These are phyloP conservation scores for Trametes polyzona DNA, from an alignment of 1,284 basidiomycete species.

Conservation along the genomic window DNA sequence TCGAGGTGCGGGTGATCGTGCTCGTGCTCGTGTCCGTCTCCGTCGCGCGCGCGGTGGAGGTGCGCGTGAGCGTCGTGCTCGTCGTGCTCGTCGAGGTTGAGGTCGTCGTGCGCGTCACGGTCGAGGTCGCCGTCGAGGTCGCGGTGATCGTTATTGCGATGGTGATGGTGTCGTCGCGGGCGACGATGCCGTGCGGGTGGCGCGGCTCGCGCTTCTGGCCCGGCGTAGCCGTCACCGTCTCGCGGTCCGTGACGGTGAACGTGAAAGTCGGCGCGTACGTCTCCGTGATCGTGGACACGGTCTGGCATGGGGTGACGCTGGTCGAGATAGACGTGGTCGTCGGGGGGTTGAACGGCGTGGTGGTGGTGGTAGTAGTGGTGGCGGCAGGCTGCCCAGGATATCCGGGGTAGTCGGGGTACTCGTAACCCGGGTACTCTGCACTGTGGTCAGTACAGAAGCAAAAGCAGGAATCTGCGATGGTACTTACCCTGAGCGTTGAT, in stretches of 20 bases:
- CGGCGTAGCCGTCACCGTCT: background rate
- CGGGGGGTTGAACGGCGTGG: background rate
- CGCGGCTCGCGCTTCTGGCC: background rate
- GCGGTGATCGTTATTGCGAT: background rate
- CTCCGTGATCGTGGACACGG: background rate
- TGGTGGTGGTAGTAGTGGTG: background rate
- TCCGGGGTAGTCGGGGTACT: background rate
- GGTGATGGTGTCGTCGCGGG: background rate
- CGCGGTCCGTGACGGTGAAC: background rate
- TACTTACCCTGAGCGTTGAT: slow-evolving; percentile 4
- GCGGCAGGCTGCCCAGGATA: too few species aligned
- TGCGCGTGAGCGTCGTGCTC: background rate
- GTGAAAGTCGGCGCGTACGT: slow-evolving; percentile 1
- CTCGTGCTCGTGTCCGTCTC: background rate
- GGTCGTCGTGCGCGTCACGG: background rate
- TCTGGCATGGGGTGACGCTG: background rate
- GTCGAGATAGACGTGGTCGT: background rate
- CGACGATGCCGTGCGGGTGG: slow-evolving; percentile 4
- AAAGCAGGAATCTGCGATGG: background rate
- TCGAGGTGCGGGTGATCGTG: background rate
- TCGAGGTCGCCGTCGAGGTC: background rate
- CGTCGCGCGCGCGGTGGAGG: background rate
- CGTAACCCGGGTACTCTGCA: background rate
- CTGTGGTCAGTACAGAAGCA: background rate
- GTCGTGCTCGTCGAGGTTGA: background rate